Conservation (phyloP, 345 rosid species). For the Salix suchowensis region DNA sequence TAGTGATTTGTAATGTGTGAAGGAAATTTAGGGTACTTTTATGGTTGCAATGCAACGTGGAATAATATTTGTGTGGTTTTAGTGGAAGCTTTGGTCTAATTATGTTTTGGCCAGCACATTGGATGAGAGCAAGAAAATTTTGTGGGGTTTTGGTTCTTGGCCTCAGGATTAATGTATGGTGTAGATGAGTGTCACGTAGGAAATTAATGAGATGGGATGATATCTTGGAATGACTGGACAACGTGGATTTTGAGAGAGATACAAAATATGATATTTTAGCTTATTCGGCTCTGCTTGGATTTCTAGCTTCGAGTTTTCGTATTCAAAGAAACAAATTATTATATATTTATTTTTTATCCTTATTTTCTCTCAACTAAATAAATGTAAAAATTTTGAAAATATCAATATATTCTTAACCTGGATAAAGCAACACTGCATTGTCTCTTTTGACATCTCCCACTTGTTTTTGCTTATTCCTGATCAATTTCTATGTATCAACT, state of each 20-base stretch:
- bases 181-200: background rate
- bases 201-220: background rate
- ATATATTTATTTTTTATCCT: too few species aligned
- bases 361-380: too few species aligned
- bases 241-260: background rate
- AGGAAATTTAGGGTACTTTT: background rate
- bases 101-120: background rate
- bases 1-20: background rate
- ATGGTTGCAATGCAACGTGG: background rate
- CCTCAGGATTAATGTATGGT: slow-evolving; percentile 14
- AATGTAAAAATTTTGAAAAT: too few species aligned
- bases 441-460: slow-evolving; percentile 29
- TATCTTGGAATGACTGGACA: background rate
- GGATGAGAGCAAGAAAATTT: background rate
- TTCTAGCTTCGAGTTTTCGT: background rate
- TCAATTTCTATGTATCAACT: background rate
- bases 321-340: background rate
- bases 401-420: too few species aligned
- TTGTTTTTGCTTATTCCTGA: slow-evolving; percentile 17
- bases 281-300: background rate
- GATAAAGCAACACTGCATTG: background rate
- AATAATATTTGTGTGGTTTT: background rate
- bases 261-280: background rate
- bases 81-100: background rate
- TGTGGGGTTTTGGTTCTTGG: background rate